phyloP scores from a whole-genome alignment of 176 grass and related monocot species.

The Carex littledalei region DNA sequence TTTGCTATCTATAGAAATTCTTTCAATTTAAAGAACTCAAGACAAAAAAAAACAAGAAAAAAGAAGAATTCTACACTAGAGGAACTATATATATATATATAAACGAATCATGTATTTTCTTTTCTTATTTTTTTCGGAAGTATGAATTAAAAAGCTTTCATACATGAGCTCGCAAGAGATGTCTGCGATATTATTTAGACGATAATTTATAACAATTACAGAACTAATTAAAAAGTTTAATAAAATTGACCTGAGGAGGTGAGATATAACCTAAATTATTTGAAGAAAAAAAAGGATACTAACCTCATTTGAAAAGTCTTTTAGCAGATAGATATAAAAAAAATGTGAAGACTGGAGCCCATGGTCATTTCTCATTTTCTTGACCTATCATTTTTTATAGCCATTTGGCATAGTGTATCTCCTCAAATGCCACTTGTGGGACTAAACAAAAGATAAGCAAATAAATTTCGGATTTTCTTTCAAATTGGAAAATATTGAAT shows the following conservation, averaged over 20 bases:
- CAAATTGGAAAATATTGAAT: constrained; percentile 2
- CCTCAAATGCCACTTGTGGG: background rate
- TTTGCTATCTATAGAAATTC: background rate
- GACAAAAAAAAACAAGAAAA: background rate
- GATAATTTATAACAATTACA: background rate
- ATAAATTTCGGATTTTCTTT: background rate
- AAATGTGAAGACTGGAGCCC: background rate
- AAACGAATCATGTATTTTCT: background rate
- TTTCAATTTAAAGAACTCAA: background rate
- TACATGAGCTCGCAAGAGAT: background rate
- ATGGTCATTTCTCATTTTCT: background rate
- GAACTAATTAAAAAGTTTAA: background rate
- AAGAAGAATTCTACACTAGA: background rate
- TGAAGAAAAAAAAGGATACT: background rate
- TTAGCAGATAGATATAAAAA: too few species aligned
- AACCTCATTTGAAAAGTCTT: background rate
- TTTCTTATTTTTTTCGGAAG: background rate
- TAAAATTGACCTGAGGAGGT: background rate
- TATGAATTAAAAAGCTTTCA: background rate
- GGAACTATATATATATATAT: background rate
- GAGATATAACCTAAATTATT: background rate
- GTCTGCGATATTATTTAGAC: background rate
- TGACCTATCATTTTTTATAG: background rate
- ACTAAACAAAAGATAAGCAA: background rate
- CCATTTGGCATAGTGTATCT: background rate